Conservation (phyloP, 2,329 filamentous ascomycete genomes). For the Iodosphaeria phyllophila region DNA sequence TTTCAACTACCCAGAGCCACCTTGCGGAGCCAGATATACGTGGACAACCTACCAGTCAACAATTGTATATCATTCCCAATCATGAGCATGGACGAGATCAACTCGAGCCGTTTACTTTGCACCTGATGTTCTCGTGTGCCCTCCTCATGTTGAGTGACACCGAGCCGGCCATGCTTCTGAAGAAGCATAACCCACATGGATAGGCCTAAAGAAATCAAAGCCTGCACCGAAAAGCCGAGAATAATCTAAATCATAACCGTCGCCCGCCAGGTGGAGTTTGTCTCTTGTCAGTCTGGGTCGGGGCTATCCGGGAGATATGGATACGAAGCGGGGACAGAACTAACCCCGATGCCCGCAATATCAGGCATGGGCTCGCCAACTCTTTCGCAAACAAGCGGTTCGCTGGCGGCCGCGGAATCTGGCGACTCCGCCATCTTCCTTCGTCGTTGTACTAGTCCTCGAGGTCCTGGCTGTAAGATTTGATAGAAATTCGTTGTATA, state of each 20-base stretch:
- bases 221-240: conserved; percentile 5
- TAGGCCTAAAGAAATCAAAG: conserved; percentile 4
- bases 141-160: conserved; percentile 3
- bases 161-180: conserved; percentile 4
- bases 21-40: too few relatives aligned
- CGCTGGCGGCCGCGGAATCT: too few relatives aligned
- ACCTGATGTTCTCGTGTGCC: conserved; percentile 2
- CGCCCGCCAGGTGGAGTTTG: too few relatives aligned
- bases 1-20: too few relatives aligned
- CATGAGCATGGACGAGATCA: conserved; percentile 4
- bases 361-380: conserved; percentile 4
- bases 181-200: conserved; percentile 5
- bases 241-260: too few relatives aligned
- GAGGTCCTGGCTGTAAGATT: too few relatives aligned
- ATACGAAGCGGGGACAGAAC: too few relatives aligned
- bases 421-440: conserved; percentile 5
- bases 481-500: too few relatives aligned
- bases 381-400: too few relatives aligned
- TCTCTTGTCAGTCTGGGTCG: too few relatives aligned
- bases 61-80: conserved; percentile 6
- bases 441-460: too few relatives aligned
- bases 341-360: conserved; percentile 5
- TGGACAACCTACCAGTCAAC: conserved; percentile 4
- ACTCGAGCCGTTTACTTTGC: conserved; percentile 3
- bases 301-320: too few relatives aligned